Base-by-base conservation (phyloP, 768 basidiomycete genomes). In the Cubamyces lactineus region DNA sequence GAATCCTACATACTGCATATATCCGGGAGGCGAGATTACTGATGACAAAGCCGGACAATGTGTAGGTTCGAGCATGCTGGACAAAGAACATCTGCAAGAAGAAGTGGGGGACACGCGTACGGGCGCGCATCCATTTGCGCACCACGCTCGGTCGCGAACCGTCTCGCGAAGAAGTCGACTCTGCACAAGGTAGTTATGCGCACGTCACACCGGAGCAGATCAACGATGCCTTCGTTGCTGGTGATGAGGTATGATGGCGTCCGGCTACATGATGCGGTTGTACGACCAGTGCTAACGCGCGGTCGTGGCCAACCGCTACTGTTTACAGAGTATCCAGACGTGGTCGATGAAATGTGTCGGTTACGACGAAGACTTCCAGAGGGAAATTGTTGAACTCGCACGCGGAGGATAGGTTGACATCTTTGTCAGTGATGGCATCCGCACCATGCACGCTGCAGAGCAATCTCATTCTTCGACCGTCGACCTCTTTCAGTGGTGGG, bases 341-440 rank as follows among this genome's bases (percentile, higher is more conserved):
- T 78, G 75, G 74, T 74, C 73, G 0, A 71, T 79, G 75, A 75
- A 79, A 58, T 80, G 79, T 52, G 69, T 79, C 17, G 77, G 71
- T 2, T 80, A 80, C 48, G 77, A 80, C 49, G 64, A 66, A 5
- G 64, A 72, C 0, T 77, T 80, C 50, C 78, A 79, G 59, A 58
- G 60, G 12, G 66, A 72, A 5, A 58, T 80, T 2, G 30, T 50
- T 2, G 45, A 54, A 7, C 41, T 61, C 12, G 11, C 53, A 16
- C 17, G n/a, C 3, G 7, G 30, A 12, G 2, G 28, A 7, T 52
- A n/a, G 40, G 3, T 17, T 9, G 12, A 2, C 1, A 40, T 4
- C 19, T 19, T 46, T 7, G 19, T 21, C 12, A 7, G 23, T 19
- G 45, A 46, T n/a, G 21, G 11, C 21, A 12, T 46, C 45, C 11